Conservation (phyloP, 169 alveolate genomes). For the Plasmodium chabaudi region DNA sequence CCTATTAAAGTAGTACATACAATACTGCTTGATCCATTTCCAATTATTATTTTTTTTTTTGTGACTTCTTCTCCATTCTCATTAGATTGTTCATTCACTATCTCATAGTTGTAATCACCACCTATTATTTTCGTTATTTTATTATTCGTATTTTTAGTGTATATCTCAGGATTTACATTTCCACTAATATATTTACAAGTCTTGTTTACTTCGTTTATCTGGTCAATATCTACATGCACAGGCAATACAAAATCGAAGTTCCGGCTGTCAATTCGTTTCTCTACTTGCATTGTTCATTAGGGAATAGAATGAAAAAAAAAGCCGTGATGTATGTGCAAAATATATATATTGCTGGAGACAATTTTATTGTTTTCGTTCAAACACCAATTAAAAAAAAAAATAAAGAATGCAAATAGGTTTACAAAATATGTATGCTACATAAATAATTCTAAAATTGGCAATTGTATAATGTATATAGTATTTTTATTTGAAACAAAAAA, state of each 20-base stretch:
- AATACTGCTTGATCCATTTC: constrained; percentile 48
- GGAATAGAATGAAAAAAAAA: background rate
- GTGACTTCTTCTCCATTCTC: background rate
- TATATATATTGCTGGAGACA: background rate
- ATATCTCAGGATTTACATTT: constrained; percentile 25
- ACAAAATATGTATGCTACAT: too few relatives aligned
- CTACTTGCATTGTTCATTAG: constrained; percentile 2
- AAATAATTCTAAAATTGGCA: too few relatives aligned
- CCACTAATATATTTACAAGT: constrained; percentile 64
- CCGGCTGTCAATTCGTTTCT: constrained; percentile 40
- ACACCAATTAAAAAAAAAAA: too few relatives aligned
- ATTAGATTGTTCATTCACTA: background rate
- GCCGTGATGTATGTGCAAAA: background rate
- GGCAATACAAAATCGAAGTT: constrained; percentile 45
- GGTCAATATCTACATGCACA: constrained; percentile 55
- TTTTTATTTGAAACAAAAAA: too few relatives aligned
- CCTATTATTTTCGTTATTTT: constrained; percentile 38
- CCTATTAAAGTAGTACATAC: constrained; percentile 46
- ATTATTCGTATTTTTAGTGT: constrained; percentile 46
- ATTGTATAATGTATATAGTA: too few relatives aligned
- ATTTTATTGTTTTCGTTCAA: too few relatives aligned
- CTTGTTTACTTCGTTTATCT: constrained; percentile 50
- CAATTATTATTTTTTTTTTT: constrained; percentile 16
- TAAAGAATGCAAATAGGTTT: too few relatives aligned
- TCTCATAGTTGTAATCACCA: constrained; percentile 27